Evolutionary conservation across 1,139 yeast genomes (phyloP).

Genomic region (Ogataea hybrid): DNA sequence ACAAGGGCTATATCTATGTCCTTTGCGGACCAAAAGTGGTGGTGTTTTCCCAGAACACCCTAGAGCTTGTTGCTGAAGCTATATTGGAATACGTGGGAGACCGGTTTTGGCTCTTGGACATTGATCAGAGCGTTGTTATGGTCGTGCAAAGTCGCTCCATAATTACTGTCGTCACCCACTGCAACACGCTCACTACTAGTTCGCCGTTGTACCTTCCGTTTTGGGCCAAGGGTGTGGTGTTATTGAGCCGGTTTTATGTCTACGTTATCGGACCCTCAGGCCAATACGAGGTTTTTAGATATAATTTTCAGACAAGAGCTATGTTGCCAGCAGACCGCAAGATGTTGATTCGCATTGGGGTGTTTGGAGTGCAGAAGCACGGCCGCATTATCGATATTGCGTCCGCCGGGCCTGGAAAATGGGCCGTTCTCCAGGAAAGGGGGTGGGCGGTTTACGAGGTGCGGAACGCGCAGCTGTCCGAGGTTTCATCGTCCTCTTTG

Average conservation of each 20-base stretch:
- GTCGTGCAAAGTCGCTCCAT: constrained; percentile 5
- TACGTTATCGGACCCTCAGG: constrained; percentile 24
- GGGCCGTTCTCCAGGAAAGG: constrained; percentile 26
- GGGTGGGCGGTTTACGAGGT: constrained; percentile 29
- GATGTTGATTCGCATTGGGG: constrained; percentile 6
- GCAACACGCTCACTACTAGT: background rate
- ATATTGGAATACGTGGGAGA: constrained; percentile 1
- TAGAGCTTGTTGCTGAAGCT: constrained; percentile 4
- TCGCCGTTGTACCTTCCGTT: constrained; percentile 20
- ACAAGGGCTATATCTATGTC: constrained; percentile 2
- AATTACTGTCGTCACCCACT: constrained; percentile 5
- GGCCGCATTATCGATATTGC: constrained; percentile 20
- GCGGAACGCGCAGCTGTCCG: constrained; percentile 7
- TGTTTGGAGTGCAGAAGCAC: constrained; percentile 16
- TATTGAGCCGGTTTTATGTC: constrained; percentile 15
- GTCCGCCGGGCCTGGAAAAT: constrained; percentile 11
- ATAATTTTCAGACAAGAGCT: constrained; percentile 5
- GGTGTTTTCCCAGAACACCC: constrained; percentile 3
- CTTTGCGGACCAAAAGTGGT: background rate
- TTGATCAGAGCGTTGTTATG: background rate
- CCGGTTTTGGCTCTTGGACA: constrained; percentile 3
- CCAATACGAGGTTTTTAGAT: constrained; percentile 16
- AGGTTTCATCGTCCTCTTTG: constrained; percentile 26
- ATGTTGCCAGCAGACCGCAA: constrained; percentile 13
- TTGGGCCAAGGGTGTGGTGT: constrained; percentile 23